Evolutionary conservation across 2,329 filamentous ascomycete species (phyloP).

Genomic region (Seiridium cupressi): DNA sequence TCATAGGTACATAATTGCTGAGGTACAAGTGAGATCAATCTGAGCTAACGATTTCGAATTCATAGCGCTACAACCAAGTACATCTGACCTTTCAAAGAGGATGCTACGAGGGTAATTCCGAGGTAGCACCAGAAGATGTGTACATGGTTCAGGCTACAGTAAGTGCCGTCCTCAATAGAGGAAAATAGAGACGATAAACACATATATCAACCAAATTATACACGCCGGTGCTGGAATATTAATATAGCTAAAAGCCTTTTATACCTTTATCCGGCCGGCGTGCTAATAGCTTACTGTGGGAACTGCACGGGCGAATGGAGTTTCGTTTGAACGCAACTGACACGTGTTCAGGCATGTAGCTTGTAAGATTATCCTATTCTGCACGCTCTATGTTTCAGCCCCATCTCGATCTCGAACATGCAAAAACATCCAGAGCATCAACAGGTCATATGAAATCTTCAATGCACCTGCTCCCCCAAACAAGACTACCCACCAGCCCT

Average conservation of each 20-base stretch:
- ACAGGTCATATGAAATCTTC: slow-evolving; percentile 43
- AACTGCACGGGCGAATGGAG: too few relatives aligned
- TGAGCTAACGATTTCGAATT: neutral
- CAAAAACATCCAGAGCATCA: neutral
- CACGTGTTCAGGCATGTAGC: too few relatives aligned
- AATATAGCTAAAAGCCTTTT: too few relatives aligned
- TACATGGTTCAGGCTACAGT: neutral
- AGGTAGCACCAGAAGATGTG: slow-evolving; percentile 18
- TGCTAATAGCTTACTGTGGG: too few relatives aligned
- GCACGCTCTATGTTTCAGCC: too few relatives aligned
- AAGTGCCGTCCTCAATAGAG: too few relatives aligned
- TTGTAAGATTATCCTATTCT: too few relatives aligned
- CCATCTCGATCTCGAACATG: neutral
- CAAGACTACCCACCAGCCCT: slow-evolving; percentile 42
- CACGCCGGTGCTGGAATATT: too few relatives aligned
- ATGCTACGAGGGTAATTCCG: slow-evolving; percentile 55
- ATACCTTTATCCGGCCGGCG: too few relatives aligned
- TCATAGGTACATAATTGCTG: slow-evolving; percentile 34
- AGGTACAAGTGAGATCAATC: neutral
- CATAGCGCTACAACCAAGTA: slow-evolving; percentile 48
- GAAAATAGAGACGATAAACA: too few relatives aligned
- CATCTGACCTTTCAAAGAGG: slow-evolving; percentile 52
- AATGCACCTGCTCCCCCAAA: slow-evolving; percentile 47
- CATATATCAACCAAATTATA: too few relatives aligned
- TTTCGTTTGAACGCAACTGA: too few relatives aligned